Base-by-base conservation (phyloP, 78 protist species). In the Polysphondylium violaceum region DNA sequence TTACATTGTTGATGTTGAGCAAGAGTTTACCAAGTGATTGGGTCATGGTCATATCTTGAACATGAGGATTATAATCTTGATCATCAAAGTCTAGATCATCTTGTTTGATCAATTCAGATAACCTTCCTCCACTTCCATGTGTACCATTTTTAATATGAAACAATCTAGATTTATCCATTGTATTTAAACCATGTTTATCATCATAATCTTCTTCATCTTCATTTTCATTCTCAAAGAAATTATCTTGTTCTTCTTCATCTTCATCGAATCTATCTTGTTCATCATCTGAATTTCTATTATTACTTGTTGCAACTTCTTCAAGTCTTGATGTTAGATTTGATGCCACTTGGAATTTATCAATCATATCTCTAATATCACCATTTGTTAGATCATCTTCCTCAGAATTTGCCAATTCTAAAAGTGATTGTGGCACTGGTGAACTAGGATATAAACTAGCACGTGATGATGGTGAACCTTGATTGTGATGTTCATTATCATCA, bases 41-140 rank as follows among this genome's bases (percentile, higher is more conserved):
- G 3, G 88, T 78, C n/a, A 78, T 25, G 61, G 88, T 56, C 88
- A 78, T 78, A 78, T 78, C 88, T 19, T 43, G 14, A n/a, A 43
- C 35, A 27, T 74, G 38, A 3, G n/a, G 47, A 61, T 29, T 35
- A 61, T 61, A 61, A n/a, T n/a, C n/a, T 14, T 36, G 31, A 63
- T 35, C 71, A 38, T 65, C 29, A 38, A 38, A 44, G 33, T 72
- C 78, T 31, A 29, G 19, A 12, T 68, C 59, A 47, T 47, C 53
- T n/a, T 56, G 33, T 56, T 56, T 56, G 2, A 72, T 31, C 17
- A 83, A 27, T 21, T 59, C 35, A 21, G n/a, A 27, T n/a, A 83
- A 47, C 33, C 51, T 61, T 19, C 91, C 91, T 44, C 81, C 91
- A 16, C 7, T 33, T 41, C 91, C 91, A 12, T 44, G 23, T 19